A percentile compares a stretch with the other conserved stretches of the same genome.
These are phyloP conservation scores for Fonsecaea pedrosoi DNA, from an alignment of 2,329 filamentous ascomycete genomes.

Conservation along the genomic window DNA sequence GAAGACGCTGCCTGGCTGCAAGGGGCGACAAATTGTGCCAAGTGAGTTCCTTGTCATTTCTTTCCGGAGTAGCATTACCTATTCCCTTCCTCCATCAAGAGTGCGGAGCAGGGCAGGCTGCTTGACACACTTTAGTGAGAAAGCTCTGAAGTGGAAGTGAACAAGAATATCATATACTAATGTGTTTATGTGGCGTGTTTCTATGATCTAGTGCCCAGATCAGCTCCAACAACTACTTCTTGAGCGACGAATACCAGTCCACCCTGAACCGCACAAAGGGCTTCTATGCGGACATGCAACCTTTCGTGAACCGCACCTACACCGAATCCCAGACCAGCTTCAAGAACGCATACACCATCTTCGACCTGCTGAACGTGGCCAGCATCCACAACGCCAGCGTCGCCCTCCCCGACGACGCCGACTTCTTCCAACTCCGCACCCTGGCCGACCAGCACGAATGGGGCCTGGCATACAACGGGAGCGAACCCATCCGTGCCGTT, in stretches of 20 bases:
- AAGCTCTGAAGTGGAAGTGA: background rate
- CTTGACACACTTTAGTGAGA: background rate
- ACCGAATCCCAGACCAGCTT: conserved; percentile 57
- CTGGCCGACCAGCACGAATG: conserved; percentile 82
- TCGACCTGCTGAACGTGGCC: conserved; percentile 68
- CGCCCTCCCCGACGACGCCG: conserved; percentile 63
- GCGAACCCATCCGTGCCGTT: conserved; percentile 55
- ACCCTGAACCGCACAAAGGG: conserved; percentile 57
- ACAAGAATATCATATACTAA: background rate
- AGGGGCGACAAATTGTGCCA: conserved; percentile 61
- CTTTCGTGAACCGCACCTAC: conserved; percentile 62
- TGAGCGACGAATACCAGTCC: conserved; percentile 56
- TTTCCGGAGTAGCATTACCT: background rate
- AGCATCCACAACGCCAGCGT: conserved; percentile 65
- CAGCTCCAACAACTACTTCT: conserved; percentile 67
- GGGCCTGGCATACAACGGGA: conserved; percentile 78
- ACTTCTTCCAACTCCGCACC: conserved; percentile 73
- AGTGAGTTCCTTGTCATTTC: conserved; percentile 2
- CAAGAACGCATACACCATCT: conserved; percentile 72
- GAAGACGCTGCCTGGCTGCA: conserved; percentile 66
- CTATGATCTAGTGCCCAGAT: conserved; percentile 42
- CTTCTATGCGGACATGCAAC: conserved; percentile 61
- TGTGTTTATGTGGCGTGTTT: background rate
- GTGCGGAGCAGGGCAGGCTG: background rate
- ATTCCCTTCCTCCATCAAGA: background rate